Evolutionary conservation across 1,284 basidiomycete species (phyloP), one percentile per base, ranked within the genome.

Genomic region (Boletus sp.): DNA sequence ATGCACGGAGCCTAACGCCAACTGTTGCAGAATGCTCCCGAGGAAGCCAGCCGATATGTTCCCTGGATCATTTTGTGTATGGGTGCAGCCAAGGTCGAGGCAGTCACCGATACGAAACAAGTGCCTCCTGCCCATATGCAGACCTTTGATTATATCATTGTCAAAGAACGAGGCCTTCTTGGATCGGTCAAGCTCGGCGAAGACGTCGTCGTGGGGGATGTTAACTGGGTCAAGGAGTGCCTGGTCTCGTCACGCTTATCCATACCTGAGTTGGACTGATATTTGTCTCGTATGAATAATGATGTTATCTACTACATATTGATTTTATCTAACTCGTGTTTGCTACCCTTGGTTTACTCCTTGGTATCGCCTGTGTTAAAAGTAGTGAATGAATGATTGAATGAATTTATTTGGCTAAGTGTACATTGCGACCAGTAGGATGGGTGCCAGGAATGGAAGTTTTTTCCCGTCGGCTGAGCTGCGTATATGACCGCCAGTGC

Each of bases 151-250:
- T 87, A 85, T 62, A 73, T 94, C 44, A 76, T 94, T 47, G 78
- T 89, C 61, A 84, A 84, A 60, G 82, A 88, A 46, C 67, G 72
- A 18, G 54, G 67, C 4, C 67, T 75, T 6, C 61, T 71, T 12
- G 61, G 70, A 4, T 66, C 68, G 16, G 22, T 57, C 47, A 65
- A 69, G 43, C 62, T 72, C 37, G 61, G 71, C 9, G 66, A 68
- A 47, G 69, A 65, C 7, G 74, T 64, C 33, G 70, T 70, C 27
- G 70, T 78, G 35, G 82, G 83, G 7, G 75, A 81, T 57, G 83
- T 89, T 68, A 69, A 72, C 24, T 94, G 92, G 92, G 81, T 95
- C 48, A 95, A 94, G 72, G 84, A 92, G 53, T 91, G 89, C 65
- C 75, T 95, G 42, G 82, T 91, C 39, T 69, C 69, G 41, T 69